These are phyloP conservation scores for Fusarium paranaense DNA, from an alignment of 2,329 filamentous ascomycete genomes.

Conservation along the genomic window DNA sequence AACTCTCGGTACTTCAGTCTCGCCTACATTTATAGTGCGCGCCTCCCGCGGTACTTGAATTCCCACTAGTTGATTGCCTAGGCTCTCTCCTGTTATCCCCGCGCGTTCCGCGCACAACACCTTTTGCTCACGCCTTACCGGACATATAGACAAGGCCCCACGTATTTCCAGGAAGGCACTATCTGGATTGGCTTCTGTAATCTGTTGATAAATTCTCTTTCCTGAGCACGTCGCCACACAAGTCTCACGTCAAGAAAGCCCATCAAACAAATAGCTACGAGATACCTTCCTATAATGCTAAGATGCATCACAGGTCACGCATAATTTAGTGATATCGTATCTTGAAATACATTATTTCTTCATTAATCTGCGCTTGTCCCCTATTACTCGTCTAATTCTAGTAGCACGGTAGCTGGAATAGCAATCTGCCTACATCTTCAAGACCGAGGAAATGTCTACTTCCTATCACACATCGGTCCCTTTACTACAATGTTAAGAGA, in stretches of 20 bases:
- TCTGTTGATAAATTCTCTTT: not conserved
- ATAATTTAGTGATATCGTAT: too few species aligned
- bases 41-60: not conserved
- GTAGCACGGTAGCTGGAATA: too few species aligned
- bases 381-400: too few species aligned
- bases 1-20: not conserved
- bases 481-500: too few species aligned
- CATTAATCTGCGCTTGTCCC: too few species aligned
- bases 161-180: accelerated
- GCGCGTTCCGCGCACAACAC: not conserved
- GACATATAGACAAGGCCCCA: not conserved
- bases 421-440: too few species aligned
- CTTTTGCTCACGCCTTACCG: not conserved
- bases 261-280: too few species aligned
- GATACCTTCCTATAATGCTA: too few species aligned
- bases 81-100: not conserved
- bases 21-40: not conserved
- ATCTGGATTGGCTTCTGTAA: accelerated
- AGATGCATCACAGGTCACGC: too few species aligned
- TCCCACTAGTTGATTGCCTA: not conserved
- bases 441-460: too few species aligned
- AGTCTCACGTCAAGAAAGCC: not conserved
- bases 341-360: too few species aligned
- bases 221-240: not conserved
- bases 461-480: too few species aligned